A percentile compares a stretch with the other conserved stretches of the same genome.
Conservation (phyloP, 768 basidiomycete species). For the Hygrocybe punicea region DNA sequence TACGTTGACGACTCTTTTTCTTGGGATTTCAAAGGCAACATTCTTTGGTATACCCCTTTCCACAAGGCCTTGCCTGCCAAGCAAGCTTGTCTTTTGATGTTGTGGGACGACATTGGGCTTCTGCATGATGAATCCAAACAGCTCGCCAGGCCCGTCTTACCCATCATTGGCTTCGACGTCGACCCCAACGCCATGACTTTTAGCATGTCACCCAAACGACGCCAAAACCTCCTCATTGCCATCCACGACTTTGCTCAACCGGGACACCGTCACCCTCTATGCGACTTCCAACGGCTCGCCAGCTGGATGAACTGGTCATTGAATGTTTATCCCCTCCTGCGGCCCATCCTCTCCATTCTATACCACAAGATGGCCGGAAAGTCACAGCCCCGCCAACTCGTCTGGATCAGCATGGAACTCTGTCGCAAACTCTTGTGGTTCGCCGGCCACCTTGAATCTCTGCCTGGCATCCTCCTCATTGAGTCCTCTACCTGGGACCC, state of each 20-base stretch:
- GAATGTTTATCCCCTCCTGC: constrained; percentile 14
- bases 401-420: constrained; percentile 28
- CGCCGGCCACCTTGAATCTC: constrained; percentile 13
- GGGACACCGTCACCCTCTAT: constrained; percentile 12
- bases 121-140: constrained; percentile 42
- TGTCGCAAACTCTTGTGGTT: constrained; percentile 31
- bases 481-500: constrained; percentile 16
- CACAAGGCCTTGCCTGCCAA: constrained; percentile 21
- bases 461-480: constrained; percentile 22
- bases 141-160: constrained; percentile 27
- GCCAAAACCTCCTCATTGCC: constrained; percentile 12
- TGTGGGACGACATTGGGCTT: constrained; percentile 41
- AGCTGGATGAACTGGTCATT: constrained; percentile 40
- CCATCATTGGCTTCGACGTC: constrained; percentile 40
- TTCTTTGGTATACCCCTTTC: constrained; percentile 25
- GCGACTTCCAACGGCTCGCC: constrained; percentile 30
- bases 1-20: not conserved
- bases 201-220: constrained; percentile 10
- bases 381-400: not conserved
- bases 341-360: constrained; percentile 24
- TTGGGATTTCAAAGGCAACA: not conserved
- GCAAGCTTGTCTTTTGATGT: constrained; percentile 33
- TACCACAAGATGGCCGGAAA: constrained; percentile 35
- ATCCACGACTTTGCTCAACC: not conserved
- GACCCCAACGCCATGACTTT: constrained; percentile 33